Evolutionary conservation across 148 eudicot genomes (phyloP).

Genomic region (Rhododendron simsii): DNA sequence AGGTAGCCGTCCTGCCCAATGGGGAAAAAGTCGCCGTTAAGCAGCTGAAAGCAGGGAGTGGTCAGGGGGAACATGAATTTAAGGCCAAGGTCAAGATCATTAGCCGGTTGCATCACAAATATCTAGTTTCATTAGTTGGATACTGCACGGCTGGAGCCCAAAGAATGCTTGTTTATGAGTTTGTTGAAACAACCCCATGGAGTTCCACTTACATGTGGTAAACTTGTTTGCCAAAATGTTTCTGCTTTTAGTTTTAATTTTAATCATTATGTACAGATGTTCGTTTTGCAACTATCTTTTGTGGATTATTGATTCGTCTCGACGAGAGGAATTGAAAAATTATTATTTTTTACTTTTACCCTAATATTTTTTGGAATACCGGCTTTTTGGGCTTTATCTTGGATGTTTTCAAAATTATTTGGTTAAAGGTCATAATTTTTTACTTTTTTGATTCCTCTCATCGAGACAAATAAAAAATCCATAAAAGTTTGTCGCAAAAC

Average conservation of each 20-base stretch:
- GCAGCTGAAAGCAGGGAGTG: slow-evolving; percentile 85
- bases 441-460: no score
- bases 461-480: no score
- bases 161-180: no score
- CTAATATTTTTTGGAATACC: no score
- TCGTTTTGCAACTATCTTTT: no score
- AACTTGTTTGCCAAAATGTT: slow-evolving; percentile 2
- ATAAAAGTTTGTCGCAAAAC: no score
- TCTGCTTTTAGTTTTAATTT: background rate
- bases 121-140: slow-evolving; percentile 95
- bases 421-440: no score
- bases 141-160: slow-evolving; percentile 72
- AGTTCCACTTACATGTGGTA: slow-evolving; percentile 85
- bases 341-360: no score
- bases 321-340: no score
- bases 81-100: slow-evolving; percentile 94
- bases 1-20: slow-evolving; percentile 69
- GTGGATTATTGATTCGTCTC: no score
- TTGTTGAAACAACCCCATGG: slow-evolving; percentile 39
- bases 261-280: background rate
- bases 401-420: no score
- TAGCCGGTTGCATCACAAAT: slow-evolving; percentile 91
- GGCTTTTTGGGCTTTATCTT: no score
- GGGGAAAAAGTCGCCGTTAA: slow-evolving; percentile 91
- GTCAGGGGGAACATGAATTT: slow-evolving; percentile 92